A percentile compares a stretch with the other conserved stretches of the same genome.
These are phyloP conservation scores for Ilyonectria mors-panacis DNA, from an alignment of 2,329 filamentous ascomycete genomes.

Conservation along the genomic window DNA sequence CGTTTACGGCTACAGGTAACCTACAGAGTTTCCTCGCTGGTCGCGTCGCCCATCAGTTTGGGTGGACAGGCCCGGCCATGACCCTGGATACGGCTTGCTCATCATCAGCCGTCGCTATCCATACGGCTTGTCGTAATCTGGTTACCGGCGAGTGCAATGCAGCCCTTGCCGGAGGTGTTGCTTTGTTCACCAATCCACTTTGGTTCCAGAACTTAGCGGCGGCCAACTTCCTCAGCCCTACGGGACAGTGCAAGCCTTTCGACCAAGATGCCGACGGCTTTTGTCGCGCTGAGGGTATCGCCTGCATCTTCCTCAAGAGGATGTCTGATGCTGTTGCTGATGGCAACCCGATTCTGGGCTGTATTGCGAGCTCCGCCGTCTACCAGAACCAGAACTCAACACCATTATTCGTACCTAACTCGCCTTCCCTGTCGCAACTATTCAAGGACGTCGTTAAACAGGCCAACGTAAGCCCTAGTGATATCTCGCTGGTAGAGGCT, in stretches of 20 bases:
- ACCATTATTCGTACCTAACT: conserved; percentile 50
- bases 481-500: conserved; percentile 57
- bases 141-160: conserved; percentile 49
- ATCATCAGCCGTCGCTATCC: conserved; percentile 53
- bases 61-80: conserved; percentile 55
- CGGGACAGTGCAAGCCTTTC: conserved; percentile 53
- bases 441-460: conserved; percentile 43
- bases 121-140: conserved; percentile 51
- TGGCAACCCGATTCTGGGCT: conserved; percentile 60
- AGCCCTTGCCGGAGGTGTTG: conserved; percentile 57
- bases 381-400: conserved; percentile 60
- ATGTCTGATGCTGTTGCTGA: conserved; percentile 62
- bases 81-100: conserved; percentile 58
- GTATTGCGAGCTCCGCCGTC: conserved; percentile 56
- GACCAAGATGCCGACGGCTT: conserved; percentile 63
- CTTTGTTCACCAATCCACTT: conserved; percentile 50
- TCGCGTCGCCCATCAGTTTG: conserved; percentile 54
- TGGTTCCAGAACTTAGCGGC: conserved; percentile 38
- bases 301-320: conserved; percentile 62
- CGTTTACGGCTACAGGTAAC: conserved; percentile 55
- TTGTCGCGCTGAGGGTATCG: conserved; percentile 65
- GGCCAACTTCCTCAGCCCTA: conserved; percentile 42
- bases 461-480: conserved; percentile 52
- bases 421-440: neutral
- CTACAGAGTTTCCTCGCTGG: conserved; percentile 52